Evolutionary conservation across 345 rosid species (phyloP), one percentile per base, ranked within the genome.

Genomic region (Combretum micranthum): DNA sequence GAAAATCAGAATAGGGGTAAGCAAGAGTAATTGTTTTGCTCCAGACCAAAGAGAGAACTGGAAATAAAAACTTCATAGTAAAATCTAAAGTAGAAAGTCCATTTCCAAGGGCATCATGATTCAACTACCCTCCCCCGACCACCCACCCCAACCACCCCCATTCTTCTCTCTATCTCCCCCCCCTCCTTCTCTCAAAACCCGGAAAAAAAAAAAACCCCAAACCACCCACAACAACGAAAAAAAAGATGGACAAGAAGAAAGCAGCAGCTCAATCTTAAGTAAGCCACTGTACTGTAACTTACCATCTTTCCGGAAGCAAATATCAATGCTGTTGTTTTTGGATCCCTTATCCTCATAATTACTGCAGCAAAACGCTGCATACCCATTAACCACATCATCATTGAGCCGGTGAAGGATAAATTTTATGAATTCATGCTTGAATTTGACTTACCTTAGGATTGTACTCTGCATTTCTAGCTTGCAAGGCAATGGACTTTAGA

Each of bases 281-380:
- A 37, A 32, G 45, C 5, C 4, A 25, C 19, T 20, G 52, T 12
- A 21, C 19, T 15, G 43, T 15, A 54, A 67, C 83, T 73, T 57
- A 88, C 94, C 96, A 90, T 85, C 80, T 90, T 87, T 13, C 97
- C 97, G 0, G 97, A 90, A 15, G 96, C 91, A 73, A 90, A 90
- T 53, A 90, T 85, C 75, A 90, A 72, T 0, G 96, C 97, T 0
- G 96, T 90, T 1, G 97, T 87, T 73, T 90, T 90, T 12, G 96
- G 96, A 42, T 90, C 94, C 74, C 91, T 83, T 16, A 90, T 90
- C 75, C 97, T 80, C 97, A 90, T 90, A 50, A 90, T 87, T 2
- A 90, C 94, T 0, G 97, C 97, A 76, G 97, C 96, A 60, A 90
- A 90, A 73, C 96, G 93, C 91, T 86, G 76, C 52, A 61, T 20